These are phyloP conservation scores for Petasospora fabianii DNA, from an alignment of 1,139 yeast species.

Conservation along the genomic window DNA sequence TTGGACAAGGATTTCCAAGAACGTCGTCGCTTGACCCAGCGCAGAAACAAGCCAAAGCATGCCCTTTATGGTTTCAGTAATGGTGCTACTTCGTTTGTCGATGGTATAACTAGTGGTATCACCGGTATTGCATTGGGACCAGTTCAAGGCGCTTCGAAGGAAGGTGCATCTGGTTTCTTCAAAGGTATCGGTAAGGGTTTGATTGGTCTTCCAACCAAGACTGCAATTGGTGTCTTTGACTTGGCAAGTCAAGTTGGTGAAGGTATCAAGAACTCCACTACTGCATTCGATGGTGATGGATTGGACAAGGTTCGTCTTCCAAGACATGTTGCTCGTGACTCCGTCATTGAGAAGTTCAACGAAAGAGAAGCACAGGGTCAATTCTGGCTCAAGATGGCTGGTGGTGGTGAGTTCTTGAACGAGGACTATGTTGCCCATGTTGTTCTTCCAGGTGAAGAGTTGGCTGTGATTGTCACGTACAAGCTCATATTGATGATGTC, in stretches of 20 bases:
- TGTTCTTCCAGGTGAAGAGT: constrained; percentile 74
- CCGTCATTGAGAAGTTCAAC: constrained; percentile 70
- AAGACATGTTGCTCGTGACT: constrained; percentile 65
- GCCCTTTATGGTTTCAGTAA: constrained; percentile 83
- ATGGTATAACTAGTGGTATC: constrained; percentile 82
- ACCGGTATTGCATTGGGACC: constrained; percentile 92
- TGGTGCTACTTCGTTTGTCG: constrained; percentile 88
- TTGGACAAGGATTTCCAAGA: constrained; percentile 85
- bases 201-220: constrained; percentile 91
- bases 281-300: constrained; percentile 80
- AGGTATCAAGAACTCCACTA: constrained; percentile 90
- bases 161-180: constrained; percentile 88
- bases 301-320: constrained; percentile 82
- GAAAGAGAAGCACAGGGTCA: constrained; percentile 92
- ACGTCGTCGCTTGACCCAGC: constrained; percentile 65
- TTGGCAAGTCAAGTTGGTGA: constrained; percentile 91
- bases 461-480: constrained; percentile 73
- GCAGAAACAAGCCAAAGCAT: constrained; percentile 79
- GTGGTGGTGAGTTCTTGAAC: constrained; percentile 70
- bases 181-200: constrained; percentile 94
- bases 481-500: constrained; percentile 66
- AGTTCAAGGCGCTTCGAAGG: constrained; percentile 77
- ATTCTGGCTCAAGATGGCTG: constrained; percentile 79
- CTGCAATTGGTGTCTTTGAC: constrained; percentile 93
- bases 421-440: constrained; percentile 86